Base-by-base conservation (phyloP, 306 rosid species). In the Comarum palustre region DNA sequence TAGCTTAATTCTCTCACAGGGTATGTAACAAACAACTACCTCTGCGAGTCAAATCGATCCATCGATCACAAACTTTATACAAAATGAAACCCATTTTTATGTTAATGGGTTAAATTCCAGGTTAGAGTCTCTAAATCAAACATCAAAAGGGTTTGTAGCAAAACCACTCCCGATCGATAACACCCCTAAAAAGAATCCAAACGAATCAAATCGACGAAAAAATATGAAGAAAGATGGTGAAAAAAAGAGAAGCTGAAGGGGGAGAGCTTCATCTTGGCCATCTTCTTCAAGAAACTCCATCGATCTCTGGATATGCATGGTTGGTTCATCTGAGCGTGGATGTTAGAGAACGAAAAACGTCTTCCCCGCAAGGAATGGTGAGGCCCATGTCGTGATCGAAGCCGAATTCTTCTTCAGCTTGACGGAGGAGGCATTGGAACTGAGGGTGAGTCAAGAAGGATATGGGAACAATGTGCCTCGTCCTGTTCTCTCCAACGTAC, bases 401-500 rank as follows among this genome's bases (percentile, higher is more conserved):
- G 1, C 98, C 98, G 36, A 89, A 94, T 57, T 94, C 98, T 70
- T 94, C 98, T 69, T 94, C 98, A 1, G 98, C 97, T 84, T 81
- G 94, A 27, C 87, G 84, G 24, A 93, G 97, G 29, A 93, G 94
- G 25, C 87, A 84, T 29, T 89, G 96, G 54, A 94, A 94, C 77
- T 88, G 79, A 0, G 98, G 97, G 57, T 89, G 95, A 50, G 91
- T 83, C 50, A 94, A 66, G 80, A 91, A 85, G 0, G 97, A 91
- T 79, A 94, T 94, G 1, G 98, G 97, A 5, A 94, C 96, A 72
- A 94, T 88, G 82, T 84, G 82, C 78, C 98, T 85, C 41, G 83
- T 91, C 72, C 97, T 69, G 55, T 89, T 94, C 46, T 89, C 93
- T 3, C 98, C 97, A 1, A 94, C 98, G 4, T 94, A 94, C 1